These are phyloP conservation scores for Luffa aegyptiaca DNA, from an alignment of 306 rosid species.

Conservation along the genomic window DNA sequence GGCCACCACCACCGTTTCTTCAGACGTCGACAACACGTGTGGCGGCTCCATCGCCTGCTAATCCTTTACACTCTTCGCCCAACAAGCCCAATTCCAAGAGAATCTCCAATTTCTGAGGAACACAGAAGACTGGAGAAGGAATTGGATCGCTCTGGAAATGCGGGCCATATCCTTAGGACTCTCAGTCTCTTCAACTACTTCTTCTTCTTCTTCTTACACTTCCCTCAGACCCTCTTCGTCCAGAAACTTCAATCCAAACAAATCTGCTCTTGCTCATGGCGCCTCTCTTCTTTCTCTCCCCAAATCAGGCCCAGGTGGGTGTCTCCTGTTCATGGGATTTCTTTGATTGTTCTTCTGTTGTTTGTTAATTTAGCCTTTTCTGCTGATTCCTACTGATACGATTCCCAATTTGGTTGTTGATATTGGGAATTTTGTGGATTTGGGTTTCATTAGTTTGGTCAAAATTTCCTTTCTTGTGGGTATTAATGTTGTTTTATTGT, in stretches of 20 bases:
- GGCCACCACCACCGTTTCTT: background rate
- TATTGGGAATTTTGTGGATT: background rate
- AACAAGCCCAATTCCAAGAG: background rate
- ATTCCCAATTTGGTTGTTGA: background rate
- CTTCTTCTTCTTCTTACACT: slow-evolving; percentile 17
- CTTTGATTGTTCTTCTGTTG: background rate
- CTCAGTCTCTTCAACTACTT: slow-evolving; percentile 44
- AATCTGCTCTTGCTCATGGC: slow-evolving; percentile 28
- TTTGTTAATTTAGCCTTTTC: background rate
- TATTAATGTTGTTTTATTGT: background rate
- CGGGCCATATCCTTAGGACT: slow-evolving; percentile 68
- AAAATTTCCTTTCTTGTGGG: background rate
- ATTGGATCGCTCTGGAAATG: slow-evolving; percentile 42
- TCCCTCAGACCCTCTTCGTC: slow-evolving; percentile 27
- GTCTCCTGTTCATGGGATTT: background rate
- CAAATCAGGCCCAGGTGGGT: slow-evolving; percentile 71
- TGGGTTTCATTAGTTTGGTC: background rate
- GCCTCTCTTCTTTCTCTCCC: slow-evolving; percentile 31
- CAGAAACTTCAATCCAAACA: slow-evolving; percentile 22
- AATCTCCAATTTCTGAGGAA: slow-evolving; percentile 15
- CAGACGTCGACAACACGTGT: background rate
- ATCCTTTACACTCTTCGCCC: background rate
- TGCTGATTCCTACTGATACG: background rate
- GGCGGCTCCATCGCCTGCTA: background rate
- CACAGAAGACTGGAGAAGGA: slow-evolving; percentile 1